A percentile compares a stretch with the other conserved stretches of the same genome.
These are phyloP conservation scores for Gentiana macrophylla DNA, from an alignment of 257 asterid genomes.

Conservation along the genomic window DNA sequence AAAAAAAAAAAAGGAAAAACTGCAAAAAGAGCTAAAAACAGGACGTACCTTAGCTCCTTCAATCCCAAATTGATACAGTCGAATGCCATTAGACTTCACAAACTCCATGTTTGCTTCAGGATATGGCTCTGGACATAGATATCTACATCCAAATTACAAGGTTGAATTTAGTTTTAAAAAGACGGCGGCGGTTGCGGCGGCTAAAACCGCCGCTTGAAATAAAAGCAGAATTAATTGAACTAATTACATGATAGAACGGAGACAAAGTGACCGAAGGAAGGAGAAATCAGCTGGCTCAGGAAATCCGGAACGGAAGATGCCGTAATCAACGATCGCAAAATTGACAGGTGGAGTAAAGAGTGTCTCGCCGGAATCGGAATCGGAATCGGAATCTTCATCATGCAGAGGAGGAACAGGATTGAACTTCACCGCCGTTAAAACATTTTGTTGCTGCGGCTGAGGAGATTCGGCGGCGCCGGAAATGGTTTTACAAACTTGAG, in stretches of 20 bases:
- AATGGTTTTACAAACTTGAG: slow-evolving; percentile 19
- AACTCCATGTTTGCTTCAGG: slow-evolving; percentile 63
- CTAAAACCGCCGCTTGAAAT: no score
- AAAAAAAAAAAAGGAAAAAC: no score
- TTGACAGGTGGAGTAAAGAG: slow-evolving; percentile 65
- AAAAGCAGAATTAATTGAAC: no score
- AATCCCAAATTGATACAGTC: no score
- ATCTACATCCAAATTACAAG: slow-evolving; percentile 27
- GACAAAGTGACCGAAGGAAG: slow-evolving; percentile 56
- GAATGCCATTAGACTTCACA: slow-evolving; percentile 38
- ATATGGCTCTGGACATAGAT: slow-evolving; percentile 71
- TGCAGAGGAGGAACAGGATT: slow-evolving; percentile 10
- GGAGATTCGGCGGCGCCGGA: slow-evolving; percentile 25
- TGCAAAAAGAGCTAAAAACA: slow-evolving; percentile 18
- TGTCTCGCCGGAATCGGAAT: slow-evolving; percentile 16
- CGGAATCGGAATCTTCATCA: background rate
- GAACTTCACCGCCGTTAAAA: slow-evolving; percentile 11
- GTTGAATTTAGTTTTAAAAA: no score
- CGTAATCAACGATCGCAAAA: slow-evolving; percentile 67
- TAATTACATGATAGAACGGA: slow-evolving; percentile 56
- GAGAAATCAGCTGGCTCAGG: slow-evolving; percentile 60
- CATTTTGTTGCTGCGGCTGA: background rate
- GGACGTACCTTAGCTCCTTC: no score
- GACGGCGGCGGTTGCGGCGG: no score
- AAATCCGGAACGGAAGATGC: slow-evolving; percentile 68